Conservation (phyloP, 2,329 filamentous ascomycete genomes). For the Teratosphaeria destructans region DNA sequence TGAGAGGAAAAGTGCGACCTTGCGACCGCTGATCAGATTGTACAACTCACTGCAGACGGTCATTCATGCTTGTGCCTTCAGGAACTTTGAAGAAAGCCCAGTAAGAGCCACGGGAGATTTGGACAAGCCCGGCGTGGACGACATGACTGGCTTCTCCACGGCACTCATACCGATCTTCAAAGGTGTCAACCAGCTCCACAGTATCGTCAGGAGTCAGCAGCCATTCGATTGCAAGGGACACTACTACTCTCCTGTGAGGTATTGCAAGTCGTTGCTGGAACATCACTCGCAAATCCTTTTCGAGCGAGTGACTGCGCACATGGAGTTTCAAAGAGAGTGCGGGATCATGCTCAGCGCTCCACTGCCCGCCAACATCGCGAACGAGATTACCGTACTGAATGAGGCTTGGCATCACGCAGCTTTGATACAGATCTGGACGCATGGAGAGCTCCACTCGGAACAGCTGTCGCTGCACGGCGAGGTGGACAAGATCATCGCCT, state of each 20-base stretch:
- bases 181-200: neutral
- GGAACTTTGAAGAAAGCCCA: neutral
- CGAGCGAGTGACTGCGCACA: neutral
- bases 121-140: neutral
- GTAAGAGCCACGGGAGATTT: neutral
- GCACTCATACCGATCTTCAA: neutral
- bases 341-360: neutral
- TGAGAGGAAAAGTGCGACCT: neutral
- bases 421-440: neutral
- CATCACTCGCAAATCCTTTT: neutral
- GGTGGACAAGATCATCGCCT: neutral
- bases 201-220: neutral
- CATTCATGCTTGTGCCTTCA: neutral
- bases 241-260: neutral
- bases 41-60: neutral
- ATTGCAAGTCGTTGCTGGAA: neutral
- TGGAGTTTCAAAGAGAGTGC: neutral
- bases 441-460: neutral
- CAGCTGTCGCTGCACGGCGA: neutral
- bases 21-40: neutral
- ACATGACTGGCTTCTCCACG: neutral
- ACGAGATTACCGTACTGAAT: neutral
- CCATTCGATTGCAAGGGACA: neutral
- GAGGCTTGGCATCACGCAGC: neutral
- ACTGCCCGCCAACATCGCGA: neutral